A percentile compares a stretch with the other conserved stretches of the same genome.
Evolutionary conservation across 176 grass and related monocot species (phyloP).

Genomic region (Ensete glaucum): DNA sequence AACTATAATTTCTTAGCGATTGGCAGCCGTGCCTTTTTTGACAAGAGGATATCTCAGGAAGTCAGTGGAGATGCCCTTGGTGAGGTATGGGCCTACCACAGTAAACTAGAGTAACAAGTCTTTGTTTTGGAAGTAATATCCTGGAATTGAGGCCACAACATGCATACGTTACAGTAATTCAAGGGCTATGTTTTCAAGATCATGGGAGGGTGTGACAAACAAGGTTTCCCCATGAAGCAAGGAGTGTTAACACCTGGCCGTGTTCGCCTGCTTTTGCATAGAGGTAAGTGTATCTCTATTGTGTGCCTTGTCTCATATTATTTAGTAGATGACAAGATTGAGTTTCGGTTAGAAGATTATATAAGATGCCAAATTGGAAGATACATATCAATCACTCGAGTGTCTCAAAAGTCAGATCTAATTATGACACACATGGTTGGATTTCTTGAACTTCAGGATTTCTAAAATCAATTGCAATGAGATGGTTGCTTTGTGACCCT

Average conservation of each 20-base stretch:
- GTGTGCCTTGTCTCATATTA: not conserved
- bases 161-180: constrained; percentile 9
- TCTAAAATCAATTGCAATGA: too few species aligned
- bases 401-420: too few species aligned
- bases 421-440: too few species aligned
- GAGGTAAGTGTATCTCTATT: not conserved
- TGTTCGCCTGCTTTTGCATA: constrained; percentile 12
- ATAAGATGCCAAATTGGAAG: not conserved
- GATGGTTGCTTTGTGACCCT: not conserved
- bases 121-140: not conserved
- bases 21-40: constrained; percentile 1
- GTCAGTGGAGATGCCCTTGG: constrained; percentile 13
- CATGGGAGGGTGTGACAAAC: constrained; percentile 27
- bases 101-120: too few species aligned
- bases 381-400: too few species aligned
- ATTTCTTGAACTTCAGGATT: too few species aligned
- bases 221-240: constrained; percentile 27
- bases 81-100: not conserved
- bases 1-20: not conserved
- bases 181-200: constrained; percentile 30
- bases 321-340: not conserved
- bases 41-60: constrained; percentile 7
- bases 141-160: not conserved
- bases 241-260: constrained; percentile 22
- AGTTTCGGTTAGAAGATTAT: not conserved